Evolutionary conservation across 805 yeast genomes (phyloP).

Genomic region (Pichia nanzhaoensis): DNA sequence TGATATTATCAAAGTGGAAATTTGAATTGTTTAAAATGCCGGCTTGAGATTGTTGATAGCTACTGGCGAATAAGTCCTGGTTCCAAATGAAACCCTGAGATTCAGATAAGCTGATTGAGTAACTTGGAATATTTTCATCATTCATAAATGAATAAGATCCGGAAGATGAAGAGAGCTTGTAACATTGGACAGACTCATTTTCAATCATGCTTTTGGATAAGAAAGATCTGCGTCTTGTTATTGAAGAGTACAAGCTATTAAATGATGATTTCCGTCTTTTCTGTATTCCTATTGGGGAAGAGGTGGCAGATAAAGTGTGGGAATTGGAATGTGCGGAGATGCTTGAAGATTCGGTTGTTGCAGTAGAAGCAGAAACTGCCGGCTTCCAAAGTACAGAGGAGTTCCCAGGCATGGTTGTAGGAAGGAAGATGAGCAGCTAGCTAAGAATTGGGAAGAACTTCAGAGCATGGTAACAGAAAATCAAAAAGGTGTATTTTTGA

Average conservation of each 20-base stretch:
- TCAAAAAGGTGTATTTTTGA: too few species aligned
- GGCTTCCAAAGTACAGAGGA: too few species aligned
- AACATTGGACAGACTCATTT: slow-evolving; percentile 47
- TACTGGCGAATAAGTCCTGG: slow-evolving; percentile 68
- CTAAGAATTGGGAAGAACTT: too few species aligned
- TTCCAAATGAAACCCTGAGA: slow-evolving; percentile 74
- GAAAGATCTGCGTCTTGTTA: slow-evolving; percentile 50
- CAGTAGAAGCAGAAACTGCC: too few species aligned
- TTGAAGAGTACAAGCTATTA: slow-evolving; percentile 40
- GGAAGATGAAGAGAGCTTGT: slow-evolving; percentile 40
- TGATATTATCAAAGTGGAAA: too few species aligned
- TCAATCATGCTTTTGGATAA: slow-evolving; percentile 51
- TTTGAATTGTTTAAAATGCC: slow-evolving; percentile 18
- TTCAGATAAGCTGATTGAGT: slow-evolving; percentile 45
- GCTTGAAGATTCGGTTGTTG: too few species aligned
- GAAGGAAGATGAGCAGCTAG: too few species aligned
- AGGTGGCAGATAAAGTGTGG: neutral
- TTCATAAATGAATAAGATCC: slow-evolving; percentile 18
- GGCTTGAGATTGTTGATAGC: slow-evolving; percentile 52
- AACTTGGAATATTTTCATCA: slow-evolving; percentile 26
- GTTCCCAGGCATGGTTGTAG: too few species aligned
- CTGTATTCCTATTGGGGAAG: slow-evolving; percentile 5
- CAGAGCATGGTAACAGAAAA: too few species aligned
- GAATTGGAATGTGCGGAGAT: neutral
- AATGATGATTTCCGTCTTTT: slow-evolving; percentile 28